Evolutionary conservation across 2,329 filamentous ascomycete species (phyloP), one percentile per base, ranked within the genome.

Genomic region (Microcyclosporella mali): DNA sequence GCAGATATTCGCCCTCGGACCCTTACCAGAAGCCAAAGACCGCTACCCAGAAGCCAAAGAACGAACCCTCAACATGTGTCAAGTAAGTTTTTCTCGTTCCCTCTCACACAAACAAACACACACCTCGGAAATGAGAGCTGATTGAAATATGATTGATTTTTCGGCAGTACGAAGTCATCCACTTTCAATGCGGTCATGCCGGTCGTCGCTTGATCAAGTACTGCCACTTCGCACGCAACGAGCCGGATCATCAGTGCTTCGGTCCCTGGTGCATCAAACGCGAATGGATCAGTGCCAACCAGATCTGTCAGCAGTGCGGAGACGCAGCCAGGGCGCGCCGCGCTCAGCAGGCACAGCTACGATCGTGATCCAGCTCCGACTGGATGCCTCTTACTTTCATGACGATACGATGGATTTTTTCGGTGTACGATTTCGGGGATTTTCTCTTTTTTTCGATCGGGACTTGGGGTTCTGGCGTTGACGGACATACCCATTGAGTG

Each of bases 151-250:
- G 16, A n/a, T n/a, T n/a, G n/a, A n/a, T n/a, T 29, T n/a, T 17
- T 32, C 14, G 9, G 6, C 27, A 83, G 59, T 87, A 70, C 63
- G 83, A 88, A 60, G 77, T 81, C 50, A 83, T 84, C 53, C 62
- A 77, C 46, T 88, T 83, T 60, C 55, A 57, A 16, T 89, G 84
- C 67, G 71, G 71, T 21, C 83, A 87, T 65, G 72, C 70, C 4
- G 66, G 69, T 12, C 65, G 73, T 18, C 75, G 79, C 15, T 69
- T 85, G 21, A 79, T 81, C 57, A 79, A 78, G 17, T 76, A 86
- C 63, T 89, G 85, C 63, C 85, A 88, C 65, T 81, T 79, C 52
- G 82, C 84, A 4, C 80, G 85, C 45, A 86, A 85, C 59, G 80
- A 87, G 53, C 78, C 78, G 1, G 72, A 75, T 48, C 83, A 88